Evolutionary conservation across 257 asterid species (phyloP), one percentile per base, ranked within the genome.

Genomic region (Misopates orontium): DNA sequence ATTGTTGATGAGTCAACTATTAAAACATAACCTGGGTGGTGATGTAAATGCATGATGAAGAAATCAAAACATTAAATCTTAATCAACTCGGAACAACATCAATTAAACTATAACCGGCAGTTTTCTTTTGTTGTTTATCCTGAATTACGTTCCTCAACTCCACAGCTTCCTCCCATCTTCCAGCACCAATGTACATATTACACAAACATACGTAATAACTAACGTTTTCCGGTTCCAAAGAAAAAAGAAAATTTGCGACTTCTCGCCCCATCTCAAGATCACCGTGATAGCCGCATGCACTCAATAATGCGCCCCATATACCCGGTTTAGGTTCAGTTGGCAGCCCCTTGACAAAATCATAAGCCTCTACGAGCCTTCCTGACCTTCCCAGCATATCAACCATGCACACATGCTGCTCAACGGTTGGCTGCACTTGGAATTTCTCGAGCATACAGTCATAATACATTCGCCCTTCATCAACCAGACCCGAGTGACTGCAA

Each of bases 111-210:
- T 55, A 79, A 62, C 86, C 89, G 69, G 63, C 79, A 23, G 70
- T 78, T 73, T 83, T 87, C 80, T 68, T 83, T 14, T 83, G 75
- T 15, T 71, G 83, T 60, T 72, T 83, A 32, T 72, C 77, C 69
- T 74, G 76, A 60, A 84, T 71, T 24, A 63, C 40, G 69, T 64
- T 77, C 65, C 92, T 84, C 86, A 84, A 73, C 71, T 73, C 87
- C 71, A 85, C 83, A 62, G 92, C 89, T 61, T 84, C 89, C 62
- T 78, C 86, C 92, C 92, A 87, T 67, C 78, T 85, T 49, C 87
- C 87, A 44, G 85, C 88, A 58, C 74, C 81, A 23, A 81, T 82
- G 70, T 84, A 87, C 84, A 83, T 79, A 71, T 83, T 85, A 61
- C 85, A 79, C 61, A 83, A 63, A 0, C 78, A 64, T 5, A 87